Conservation (phyloP, 805 yeast genomes). For the Wickerhamiella musiphila region DNA sequence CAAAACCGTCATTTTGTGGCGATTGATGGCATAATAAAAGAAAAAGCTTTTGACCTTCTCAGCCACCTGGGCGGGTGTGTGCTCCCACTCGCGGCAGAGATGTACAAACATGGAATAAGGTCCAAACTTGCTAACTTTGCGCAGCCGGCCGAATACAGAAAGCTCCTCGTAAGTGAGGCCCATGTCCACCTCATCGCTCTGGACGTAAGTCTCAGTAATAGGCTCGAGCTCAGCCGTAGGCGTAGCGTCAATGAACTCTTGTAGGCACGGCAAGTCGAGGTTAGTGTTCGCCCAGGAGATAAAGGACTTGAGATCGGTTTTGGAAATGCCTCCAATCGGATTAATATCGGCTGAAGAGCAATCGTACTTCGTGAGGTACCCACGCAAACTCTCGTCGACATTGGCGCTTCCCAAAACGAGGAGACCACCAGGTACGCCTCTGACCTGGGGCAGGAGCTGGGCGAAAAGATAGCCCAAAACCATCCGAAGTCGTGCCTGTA, state of each 20-base stretch:
- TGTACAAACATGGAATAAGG: slow-evolving; percentile 90
- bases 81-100: slow-evolving; percentile 79
- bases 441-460: slow-evolving; percentile 85
- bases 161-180: slow-evolving; percentile 95
- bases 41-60: slow-evolving; percentile 84
- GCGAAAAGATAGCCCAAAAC: slow-evolving; percentile 87
- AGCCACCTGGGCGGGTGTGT: slow-evolving; percentile 73
- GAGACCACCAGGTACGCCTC: slow-evolving; percentile 62
- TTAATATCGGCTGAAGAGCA: slow-evolving; percentile 94
- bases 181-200: slow-evolving; percentile 95
- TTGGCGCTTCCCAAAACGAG: slow-evolving; percentile 91
- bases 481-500: slow-evolving; percentile 93
- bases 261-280: slow-evolving; percentile 61
- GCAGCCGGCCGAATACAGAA: slow-evolving; percentile 71
- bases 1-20: slow-evolving; percentile 94
- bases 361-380: slow-evolving; percentile 91
- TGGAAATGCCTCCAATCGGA: slow-evolving; percentile 98
- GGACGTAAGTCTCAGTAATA: slow-evolving; percentile 78
- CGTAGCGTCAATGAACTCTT: slow-evolving; percentile 69
- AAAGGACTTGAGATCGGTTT: slow-evolving; percentile 75
- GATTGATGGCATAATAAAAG: slow-evolving; percentile 83
- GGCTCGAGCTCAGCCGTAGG: slow-evolving; percentile 99
- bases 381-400: slow-evolving; percentile 91
- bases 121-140: slow-evolving; percentile 90
- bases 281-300: slow-evolving; percentile 58